Base-by-base conservation (phyloP, 768 basidiomycete genomes). In the Dendrothele bispora region DNA sequence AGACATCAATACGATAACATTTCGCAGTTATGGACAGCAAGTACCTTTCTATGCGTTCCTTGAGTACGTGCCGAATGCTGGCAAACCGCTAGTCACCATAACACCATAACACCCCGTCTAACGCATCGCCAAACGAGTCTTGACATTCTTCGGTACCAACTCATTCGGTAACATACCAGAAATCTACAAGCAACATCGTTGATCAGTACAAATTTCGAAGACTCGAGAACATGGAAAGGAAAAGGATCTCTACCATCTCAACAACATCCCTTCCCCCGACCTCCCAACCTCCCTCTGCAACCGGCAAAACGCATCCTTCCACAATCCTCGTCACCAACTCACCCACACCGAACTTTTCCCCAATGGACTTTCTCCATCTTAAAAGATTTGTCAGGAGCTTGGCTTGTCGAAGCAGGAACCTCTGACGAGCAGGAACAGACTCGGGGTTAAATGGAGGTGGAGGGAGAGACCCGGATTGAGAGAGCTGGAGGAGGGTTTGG, bases 221-320 rank as follows among this genome's bases (percentile, higher is more conserved):
- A 26, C 27, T 29, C 34, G 34, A 37, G 46, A 36, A 24, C 39
- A 3, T 17, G 4, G 30, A 42, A 25, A 26, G 14, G 15, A 22
- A 6, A 32, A 2, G n/a, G 22, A 22, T 7, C 47, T 22, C n/a
- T 34, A 47, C 46, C 36, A 39, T 39, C 25, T 32, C 70, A 48
- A 79, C 69, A 49, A 79, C 66, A 30, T 80, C 80, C 62, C 85
- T 77, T 2, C 91, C 91, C 10, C 94, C 92, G 29, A 90, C 86
- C 35, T 91, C 90, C 94, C 93, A 97, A 7, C 87, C 88, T 47
- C 74, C 77, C 51, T 82, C 76, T 5, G 91, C 84, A 25, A 89
- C 72, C 5, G 78, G 80, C 41, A 86, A 57, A 35, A 94, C 74
- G 51, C 76, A 77, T 17, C 75, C 69, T 18, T 77, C 77, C 7